Base-by-base conservation (phyloP, 1,284 basidiomycete species). In the Waitea zeae region DNA sequence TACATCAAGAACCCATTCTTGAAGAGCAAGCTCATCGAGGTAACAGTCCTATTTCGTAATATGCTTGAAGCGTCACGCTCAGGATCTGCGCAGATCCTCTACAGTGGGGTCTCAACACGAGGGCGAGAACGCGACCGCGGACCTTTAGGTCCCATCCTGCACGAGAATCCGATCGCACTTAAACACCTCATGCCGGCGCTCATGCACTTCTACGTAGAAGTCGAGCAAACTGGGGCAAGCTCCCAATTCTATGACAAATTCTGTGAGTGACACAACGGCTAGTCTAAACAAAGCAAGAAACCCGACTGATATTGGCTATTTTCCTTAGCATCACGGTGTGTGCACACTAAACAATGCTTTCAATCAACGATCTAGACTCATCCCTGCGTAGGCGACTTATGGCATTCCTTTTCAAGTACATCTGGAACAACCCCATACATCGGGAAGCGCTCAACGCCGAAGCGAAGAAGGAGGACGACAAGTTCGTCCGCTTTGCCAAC, bases 201-300 rank as follows among this genome's bases (percentile, higher is more conserved):
- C 45, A 90, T 92, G 58, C 77, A 84, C 39, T 96, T 96, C 59
- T 99, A 95, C 33, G 14, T 46, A 92, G 89, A 98, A 65, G 92
- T 96, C 20, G 95, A 99, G 52, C 80, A 83, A 45, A 98, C 95
- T 0, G 95, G 95, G 29, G 87, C 88, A 15, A 92, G 92, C 51
- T 92, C 90, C 0, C 93, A 98, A 51, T 98, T 99, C 58, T 98
- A 93, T 54, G 90, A 95, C 52, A 95, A 95, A 70, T 93, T 90
- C 51, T 84, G 84, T 90, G 47, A 51, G 83, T 64, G 34, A 9
- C 3, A 32, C 29, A 38, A 13, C 41, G 36, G 11, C 31, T 44
- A 49, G 42, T 14, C 29, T 41, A 41, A n/a, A n/a, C n/a, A n/a
- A n/a, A n/a, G n/a, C n/a, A n/a, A n/a, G n/a, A n/a, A n/a, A n/a